phyloP scores from a whole-genome alignment of 2,329 filamentous ascomycete species.

The Botryotinia narcissicola region DNA sequence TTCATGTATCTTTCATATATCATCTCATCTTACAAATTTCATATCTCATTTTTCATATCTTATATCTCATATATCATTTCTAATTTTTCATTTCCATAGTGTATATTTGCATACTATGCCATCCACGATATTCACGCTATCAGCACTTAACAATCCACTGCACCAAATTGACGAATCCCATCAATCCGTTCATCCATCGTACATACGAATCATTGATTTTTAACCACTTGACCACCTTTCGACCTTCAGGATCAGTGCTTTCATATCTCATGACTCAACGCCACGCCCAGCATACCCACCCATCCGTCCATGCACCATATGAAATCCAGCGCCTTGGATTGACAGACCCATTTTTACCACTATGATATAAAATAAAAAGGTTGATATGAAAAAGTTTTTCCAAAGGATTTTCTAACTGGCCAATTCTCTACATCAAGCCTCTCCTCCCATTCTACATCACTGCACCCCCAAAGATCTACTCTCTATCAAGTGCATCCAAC shows the following conservation, averaged over 20 bases:
- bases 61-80: too few species aligned
- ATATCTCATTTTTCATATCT: too few species aligned
- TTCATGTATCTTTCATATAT: too few species aligned
- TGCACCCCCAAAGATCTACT: slow-evolving; percentile 13
- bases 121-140: too few species aligned
- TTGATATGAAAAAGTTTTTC: slow-evolving; percentile 11
- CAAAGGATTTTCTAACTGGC: background rate
- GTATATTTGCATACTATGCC: too few species aligned
- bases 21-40: too few species aligned
- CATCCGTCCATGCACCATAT: background rate
- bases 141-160: background rate
- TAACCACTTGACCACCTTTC: background rate
- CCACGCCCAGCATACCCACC: background rate
- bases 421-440: background rate
- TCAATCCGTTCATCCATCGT: background rate
- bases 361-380: slow-evolving; percentile 10
- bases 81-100: too few species aligned
- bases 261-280: slow-evolving; percentile 1
- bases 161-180: background rate
- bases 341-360: background rate
- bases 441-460: background rate
- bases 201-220: background rate
- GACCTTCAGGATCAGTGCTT: background rate
- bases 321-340: background rate
- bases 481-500: slow-evolving; percentile 51